phyloP scores from a whole-genome alignment of 2,329 filamentous ascomycete genomes.

The Aspergillus nomiae region DNA sequence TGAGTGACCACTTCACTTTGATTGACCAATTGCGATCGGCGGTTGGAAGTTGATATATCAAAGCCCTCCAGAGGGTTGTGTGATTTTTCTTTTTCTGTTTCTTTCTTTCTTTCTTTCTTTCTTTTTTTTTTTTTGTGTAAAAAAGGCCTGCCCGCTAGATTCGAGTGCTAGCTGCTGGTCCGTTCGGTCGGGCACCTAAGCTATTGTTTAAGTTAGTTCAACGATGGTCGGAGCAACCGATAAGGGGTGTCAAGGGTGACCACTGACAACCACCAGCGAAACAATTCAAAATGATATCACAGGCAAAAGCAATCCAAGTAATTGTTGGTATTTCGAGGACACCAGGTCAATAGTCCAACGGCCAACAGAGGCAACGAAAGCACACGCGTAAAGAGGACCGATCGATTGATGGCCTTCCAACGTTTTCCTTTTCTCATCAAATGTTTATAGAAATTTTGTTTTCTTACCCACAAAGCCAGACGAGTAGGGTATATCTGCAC shows the following conservation, averaged over 20 bases:
- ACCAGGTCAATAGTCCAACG: slow-evolving; percentile 23
- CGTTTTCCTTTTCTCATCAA: slow-evolving; percentile 14
- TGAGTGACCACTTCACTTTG: slow-evolving; percentile 16
- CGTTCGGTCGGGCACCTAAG: slow-evolving; percentile 22
- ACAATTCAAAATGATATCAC: slow-evolving; percentile 18
- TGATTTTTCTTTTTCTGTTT: slow-evolving; percentile 11
- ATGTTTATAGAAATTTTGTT: slow-evolving; percentile 12
- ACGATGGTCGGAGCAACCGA: slow-evolving; percentile 17
- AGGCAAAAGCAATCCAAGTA: slow-evolving; percentile 13
- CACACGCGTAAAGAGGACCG: slow-evolving; percentile 4
- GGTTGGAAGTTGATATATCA: slow-evolving; percentile 23
- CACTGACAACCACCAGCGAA: slow-evolving; percentile 15
- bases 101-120: slow-evolving; percentile 9
- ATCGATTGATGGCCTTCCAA: slow-evolving; percentile 4
- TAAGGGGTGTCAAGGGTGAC: slow-evolving; percentile 17
- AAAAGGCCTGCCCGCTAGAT: slow-evolving; percentile 13
- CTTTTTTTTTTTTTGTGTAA: neutral
- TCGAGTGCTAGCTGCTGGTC: slow-evolving; percentile 13
- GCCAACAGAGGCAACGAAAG: slow-evolving; percentile 17
- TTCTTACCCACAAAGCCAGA: slow-evolving; percentile 18
- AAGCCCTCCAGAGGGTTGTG: slow-evolving; percentile 26
- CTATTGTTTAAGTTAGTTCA: slow-evolving; percentile 17
- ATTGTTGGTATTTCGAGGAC: slow-evolving; percentile 19
- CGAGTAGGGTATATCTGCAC: slow-evolving; percentile 30
- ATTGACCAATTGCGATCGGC: slow-evolving; percentile 27